These are phyloP conservation scores for Balakata baccata DNA, from an alignment of 345 rosid species.

Conservation along the genomic window DNA sequence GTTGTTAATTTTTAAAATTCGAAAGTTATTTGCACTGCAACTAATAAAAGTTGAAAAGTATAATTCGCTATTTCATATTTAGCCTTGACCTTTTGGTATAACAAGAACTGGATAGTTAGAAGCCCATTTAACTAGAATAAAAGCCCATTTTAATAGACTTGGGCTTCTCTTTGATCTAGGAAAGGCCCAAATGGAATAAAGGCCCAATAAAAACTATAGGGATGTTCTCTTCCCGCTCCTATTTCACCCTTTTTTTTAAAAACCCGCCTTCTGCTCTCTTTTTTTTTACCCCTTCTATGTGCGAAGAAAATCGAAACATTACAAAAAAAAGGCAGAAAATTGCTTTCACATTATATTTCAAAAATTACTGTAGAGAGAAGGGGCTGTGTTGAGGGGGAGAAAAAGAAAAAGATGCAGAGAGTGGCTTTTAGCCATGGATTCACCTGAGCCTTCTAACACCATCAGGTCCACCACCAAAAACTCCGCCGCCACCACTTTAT, in stretches of 20 bases:
- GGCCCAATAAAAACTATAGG: no score
- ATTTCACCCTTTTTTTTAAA: conserved; percentile 13
- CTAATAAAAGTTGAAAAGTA: no score
- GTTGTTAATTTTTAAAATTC: no score
- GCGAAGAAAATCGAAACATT: background rate
- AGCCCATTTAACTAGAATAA: no score
- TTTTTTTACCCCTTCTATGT: background rate
- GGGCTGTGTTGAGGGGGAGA: background rate
- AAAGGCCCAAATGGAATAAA: no score
- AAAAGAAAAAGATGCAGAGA: conserved; percentile 23
- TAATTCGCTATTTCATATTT: no score
- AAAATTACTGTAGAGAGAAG: background rate
- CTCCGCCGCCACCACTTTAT: background rate
- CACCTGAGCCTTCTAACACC: conserved; percentile 22
- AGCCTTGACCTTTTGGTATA: no score
- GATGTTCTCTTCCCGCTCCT: conserved; percentile 19
- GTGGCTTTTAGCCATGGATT: conserved; percentile 27
- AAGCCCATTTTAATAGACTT: no score
- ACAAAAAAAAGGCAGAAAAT: background rate
- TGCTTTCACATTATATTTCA: background rate
- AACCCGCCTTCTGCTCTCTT: background rate
- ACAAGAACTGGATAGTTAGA: no score
- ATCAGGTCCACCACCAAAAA: background rate
- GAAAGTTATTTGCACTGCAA: no score
- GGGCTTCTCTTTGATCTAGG: no score